Evolutionary conservation across 345 rosid genomes (phyloP), one percentile per base, ranked within the genome.

Genomic region (Luvunga scandens): DNA sequence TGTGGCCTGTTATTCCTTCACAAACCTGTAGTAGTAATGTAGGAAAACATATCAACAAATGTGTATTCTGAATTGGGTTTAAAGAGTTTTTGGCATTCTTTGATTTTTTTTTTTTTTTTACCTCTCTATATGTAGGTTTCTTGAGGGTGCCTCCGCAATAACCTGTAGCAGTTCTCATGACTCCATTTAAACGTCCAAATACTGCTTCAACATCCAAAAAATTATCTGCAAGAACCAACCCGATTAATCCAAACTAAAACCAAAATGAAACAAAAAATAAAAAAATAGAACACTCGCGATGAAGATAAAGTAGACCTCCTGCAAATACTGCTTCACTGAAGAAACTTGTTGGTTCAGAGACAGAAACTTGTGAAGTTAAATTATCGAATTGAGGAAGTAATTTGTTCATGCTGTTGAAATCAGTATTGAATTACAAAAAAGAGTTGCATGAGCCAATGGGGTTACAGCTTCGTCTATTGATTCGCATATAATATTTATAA

Each of bases 181-280:
- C 80, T 81, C 80, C 83, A 71, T 76, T 62, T 42, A 65, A 68
- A 14, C 28, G 28, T 10, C 80, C 73, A 38, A 81, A 76, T 19
- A 73, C 79, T 28, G 69, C 77, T 76, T 81, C 83, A 64, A 81
- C 77, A 65, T 57, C 36, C 83, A 62, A 39, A 72, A 71, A 81
- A 33, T 34, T 31, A 68, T 34, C 75, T 79, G 33, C 71, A 73
- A 65, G 8, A 19, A 39, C 66, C 66, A 7, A 27, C 33, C n/a
- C 67, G 7, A 31, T 31, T 16, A 19, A 30, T 6, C 8, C 21
- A 64, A 30, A 2, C 6, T 1, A 31, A 36, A 64, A 14, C 18
- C 4, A 4, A 14, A 63, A 63, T 13, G 33, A 64, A 59, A 22
- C 1, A 38, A 25, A 38, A n/a, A n/a, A n/a, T n/a, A n/a, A n/a